Conservation (phyloP, 257 asterid genomes). For the Nicotiana undulata region DNA sequence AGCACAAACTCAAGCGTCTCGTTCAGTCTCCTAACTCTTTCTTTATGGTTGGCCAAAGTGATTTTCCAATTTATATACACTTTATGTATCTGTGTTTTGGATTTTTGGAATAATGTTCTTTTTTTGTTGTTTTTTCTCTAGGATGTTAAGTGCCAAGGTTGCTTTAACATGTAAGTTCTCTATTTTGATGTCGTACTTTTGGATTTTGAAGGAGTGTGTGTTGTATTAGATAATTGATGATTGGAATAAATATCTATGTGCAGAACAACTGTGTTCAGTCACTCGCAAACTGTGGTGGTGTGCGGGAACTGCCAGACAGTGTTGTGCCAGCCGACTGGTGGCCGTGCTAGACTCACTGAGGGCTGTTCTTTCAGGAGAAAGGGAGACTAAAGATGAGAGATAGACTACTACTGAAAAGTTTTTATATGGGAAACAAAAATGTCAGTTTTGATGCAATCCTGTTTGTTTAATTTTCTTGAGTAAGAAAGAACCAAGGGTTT, state of each 20-base stretch:
- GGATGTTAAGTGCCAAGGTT: slow-evolving; percentile 35
- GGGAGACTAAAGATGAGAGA: slow-evolving; percentile 12
- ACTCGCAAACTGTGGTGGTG: slow-evolving; percentile 30
- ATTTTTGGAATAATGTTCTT: not conserved
- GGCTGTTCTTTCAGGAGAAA: slow-evolving; percentile 32
- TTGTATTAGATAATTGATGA: not conserved
- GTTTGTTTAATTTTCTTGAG: not conserved
- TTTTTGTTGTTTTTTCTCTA: not conserved
- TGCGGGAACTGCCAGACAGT: slow-evolving; percentile 34
- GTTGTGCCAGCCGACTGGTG: slow-evolving; percentile 32
- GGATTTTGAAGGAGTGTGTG: not conserved
- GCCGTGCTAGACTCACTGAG: slow-evolving; percentile 30
- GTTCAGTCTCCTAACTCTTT: slow-evolving; percentile 25
- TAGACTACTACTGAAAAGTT: not conserved
- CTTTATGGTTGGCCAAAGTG: slow-evolving; percentile 12
- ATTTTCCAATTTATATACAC: not conserved
- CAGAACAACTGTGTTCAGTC: slow-evolving; percentile 23
- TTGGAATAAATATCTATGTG: not conserved
- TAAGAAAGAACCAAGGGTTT: not conserved
- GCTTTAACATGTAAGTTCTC: slow-evolving; percentile 28
- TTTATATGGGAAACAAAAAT: not conserved
- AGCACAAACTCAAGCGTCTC: slow-evolving; percentile 29
- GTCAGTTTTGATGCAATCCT: not conserved
- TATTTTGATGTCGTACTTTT: not conserved
- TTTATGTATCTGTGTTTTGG: not conserved